These are phyloP conservation scores for Pythium sukuiense DNA, from an alignment of 352 stramenopile genomes.

Conservation along the genomic window DNA sequence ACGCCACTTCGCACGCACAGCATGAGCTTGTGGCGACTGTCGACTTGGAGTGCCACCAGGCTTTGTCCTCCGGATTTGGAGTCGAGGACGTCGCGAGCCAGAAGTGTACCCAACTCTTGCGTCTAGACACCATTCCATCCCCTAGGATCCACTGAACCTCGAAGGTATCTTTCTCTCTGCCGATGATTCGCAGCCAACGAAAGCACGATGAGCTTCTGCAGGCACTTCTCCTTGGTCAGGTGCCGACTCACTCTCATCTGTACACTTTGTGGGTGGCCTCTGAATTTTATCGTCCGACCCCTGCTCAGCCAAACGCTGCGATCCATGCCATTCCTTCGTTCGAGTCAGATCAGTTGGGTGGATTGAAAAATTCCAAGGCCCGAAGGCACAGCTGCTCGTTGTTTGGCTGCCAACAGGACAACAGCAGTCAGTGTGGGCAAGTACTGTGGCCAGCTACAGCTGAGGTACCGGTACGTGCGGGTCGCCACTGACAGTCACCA, in stretches of 20 bases:
- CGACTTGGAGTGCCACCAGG: not conserved
- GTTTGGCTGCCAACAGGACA: conserved; percentile 4
- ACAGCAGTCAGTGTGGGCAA: not conserved
- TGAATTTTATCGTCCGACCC: not conserved
- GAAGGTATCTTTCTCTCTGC: not conserved
- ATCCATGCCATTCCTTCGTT: not conserved
- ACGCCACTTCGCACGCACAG: not conserved
- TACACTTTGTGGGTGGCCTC: not conserved
- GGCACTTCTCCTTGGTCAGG: not conserved
- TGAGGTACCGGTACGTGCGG: not conserved
- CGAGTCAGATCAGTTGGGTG: conserved; percentile 5
- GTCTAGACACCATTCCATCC: no score
- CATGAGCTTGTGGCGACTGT: not conserved
- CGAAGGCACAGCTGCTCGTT: not conserved
- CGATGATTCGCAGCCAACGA: not conserved
- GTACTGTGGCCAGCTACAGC: no score
- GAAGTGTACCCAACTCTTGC: conserved; percentile 6
- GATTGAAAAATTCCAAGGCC: not conserved
- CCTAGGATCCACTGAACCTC: no score
- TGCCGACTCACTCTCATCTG: no score
- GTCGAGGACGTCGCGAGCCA: conserved; percentile 3
- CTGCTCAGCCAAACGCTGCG: not conserved
- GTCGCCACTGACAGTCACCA: not conserved
- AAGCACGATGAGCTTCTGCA: not conserved
- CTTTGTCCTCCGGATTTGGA: not conserved